phyloP scores from a whole-genome alignment of 768 basidiomycete species.

The Kwoniella bestiolae region DNA sequence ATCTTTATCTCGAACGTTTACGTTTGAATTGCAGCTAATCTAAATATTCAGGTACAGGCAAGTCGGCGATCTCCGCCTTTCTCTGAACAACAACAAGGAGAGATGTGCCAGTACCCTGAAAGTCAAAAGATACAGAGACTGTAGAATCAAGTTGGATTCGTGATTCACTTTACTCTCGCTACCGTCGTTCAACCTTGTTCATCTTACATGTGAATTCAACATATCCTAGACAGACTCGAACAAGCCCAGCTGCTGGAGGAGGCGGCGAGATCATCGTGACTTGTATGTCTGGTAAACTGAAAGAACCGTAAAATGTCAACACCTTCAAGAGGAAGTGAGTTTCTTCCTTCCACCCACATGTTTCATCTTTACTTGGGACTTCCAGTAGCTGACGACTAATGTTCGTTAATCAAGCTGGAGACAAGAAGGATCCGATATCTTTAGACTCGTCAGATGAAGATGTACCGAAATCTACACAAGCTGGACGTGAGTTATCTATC shows the following conservation, averaged over 20 bases:
- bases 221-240: no score
- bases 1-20: background rate
- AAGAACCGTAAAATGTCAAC: slow-evolving; percentile 14
- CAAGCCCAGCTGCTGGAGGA: no score
- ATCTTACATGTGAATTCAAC: no score
- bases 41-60: background rate
- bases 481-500: slow-evolving; percentile 17
- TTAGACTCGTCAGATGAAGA: slow-evolving; percentile 21
- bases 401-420: background rate
- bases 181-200: background rate
- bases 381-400: background rate
- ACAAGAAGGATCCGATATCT: slow-evolving; percentile 4
- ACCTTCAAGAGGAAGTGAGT: slow-evolving; percentile 16
- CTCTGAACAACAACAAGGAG: background rate
- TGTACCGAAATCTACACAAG: slow-evolving; percentile 8
- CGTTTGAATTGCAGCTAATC: background rate
- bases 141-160: background rate
- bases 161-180: background rate
- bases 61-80: slow-evolving; percentile 10
- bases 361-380: no score
- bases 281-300: background rate
- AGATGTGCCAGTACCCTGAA: background rate
- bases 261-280: background rate
- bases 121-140: background rate
- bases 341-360: no score